These are phyloP conservation scores for Hsuehochloa calcarea DNA, from an alignment of 176 grass and related monocot genomes.

Conservation along the genomic window DNA sequence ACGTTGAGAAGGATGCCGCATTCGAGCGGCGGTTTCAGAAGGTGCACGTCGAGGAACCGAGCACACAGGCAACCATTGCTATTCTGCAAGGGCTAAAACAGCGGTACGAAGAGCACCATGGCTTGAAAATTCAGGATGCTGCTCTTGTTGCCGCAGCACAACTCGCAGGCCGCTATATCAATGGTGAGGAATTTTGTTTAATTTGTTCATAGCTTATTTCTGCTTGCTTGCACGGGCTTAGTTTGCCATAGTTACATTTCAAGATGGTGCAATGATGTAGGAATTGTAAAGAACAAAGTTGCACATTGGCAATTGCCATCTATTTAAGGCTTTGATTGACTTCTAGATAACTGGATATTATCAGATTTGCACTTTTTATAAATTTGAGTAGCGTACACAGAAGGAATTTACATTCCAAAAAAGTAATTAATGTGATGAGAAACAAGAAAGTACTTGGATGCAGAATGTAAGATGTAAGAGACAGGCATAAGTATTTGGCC, in stretches of 20 bases:
- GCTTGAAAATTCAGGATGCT: background rate
- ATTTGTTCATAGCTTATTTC: background rate
- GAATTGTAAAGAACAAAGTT: no score
- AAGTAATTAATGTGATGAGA: no score
- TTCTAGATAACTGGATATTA: background rate
- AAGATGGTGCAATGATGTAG: background rate
- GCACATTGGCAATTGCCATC: background rate
- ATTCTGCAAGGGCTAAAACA: slow-evolving; percentile 10
- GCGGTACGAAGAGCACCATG: slow-evolving; percentile 23
- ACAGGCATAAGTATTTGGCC: no score
- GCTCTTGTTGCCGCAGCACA: slow-evolving; percentile 12
- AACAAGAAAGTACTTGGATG: no score
- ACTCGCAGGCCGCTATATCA: slow-evolving; percentile 21
- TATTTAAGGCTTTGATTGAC: background rate
- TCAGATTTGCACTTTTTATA: no score
- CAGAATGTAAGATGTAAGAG: no score
- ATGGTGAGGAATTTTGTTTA: background rate
- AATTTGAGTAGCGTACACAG: no score
- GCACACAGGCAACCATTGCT: background rate
- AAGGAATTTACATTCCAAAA: no score
- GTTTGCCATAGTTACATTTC: background rate
- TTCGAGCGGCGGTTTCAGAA: slow-evolving; percentile 28
- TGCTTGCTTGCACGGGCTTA: background rate
- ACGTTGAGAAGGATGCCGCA: slow-evolving; percentile 32
- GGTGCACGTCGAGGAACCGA: slow-evolving; percentile 15